Percentiles rank a stretch among this genome's conserved stretches.
phyloP scores from a whole-genome alignment of 225 moss, liverwort and hornwort genomes.

The Rhytidiadelphus loreus region DNA sequence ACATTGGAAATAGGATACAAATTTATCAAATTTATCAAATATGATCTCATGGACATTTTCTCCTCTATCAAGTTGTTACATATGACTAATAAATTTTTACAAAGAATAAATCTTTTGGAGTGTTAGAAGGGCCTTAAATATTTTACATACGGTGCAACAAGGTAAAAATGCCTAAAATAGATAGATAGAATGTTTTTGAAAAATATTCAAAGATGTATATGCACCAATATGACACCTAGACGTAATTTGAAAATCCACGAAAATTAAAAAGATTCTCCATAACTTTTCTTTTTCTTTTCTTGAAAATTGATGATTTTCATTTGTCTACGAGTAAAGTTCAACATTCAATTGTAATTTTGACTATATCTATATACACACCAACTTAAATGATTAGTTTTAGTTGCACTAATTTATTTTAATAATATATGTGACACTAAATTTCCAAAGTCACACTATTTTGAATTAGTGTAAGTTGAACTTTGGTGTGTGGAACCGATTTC shows the following conservation, averaged over 20 bases:
- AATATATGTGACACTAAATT: no score
- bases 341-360: neutral
- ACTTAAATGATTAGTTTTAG: neutral
- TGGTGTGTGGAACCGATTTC: neutral
- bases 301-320: neutral
- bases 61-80: neutral
- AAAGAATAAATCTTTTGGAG: neutral
- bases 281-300: rapidly evolving
- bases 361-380: no score
- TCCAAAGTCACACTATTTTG: no score
- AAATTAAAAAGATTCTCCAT: neutral
- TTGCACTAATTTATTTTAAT: neutral
- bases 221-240: no score
- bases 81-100: neutral
- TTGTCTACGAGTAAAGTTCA: neutral
- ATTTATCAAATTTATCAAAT: neutral
- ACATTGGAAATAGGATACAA: neutral
- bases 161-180: rapidly evolving
- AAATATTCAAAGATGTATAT: neutral
- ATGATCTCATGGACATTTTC: rapidly evolving
- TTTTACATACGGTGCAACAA: neutral
- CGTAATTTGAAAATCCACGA: neutral
- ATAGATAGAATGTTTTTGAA: neutral
- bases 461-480: neutral
- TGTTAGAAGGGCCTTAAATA: neutral